Percentiles rank a stretch among this genome's conserved stretches.
phyloP scores from a whole-genome alignment of 2,329 filamentous ascomycete genomes.

The Fusarium anthophilum region DNA sequence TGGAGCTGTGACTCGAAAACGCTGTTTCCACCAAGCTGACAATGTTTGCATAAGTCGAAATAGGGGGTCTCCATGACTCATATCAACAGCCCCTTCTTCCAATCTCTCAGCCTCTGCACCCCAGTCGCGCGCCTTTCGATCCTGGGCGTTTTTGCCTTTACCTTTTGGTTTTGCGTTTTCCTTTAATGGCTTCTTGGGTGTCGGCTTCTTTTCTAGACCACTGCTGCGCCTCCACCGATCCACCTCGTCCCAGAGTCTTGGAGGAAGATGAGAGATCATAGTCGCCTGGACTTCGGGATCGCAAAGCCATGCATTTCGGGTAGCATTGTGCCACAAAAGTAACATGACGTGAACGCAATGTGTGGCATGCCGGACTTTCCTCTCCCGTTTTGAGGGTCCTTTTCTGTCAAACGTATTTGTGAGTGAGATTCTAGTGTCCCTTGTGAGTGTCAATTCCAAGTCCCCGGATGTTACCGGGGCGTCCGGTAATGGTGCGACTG shows the following conservation, averaged over 20 bases:
- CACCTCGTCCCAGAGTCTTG: conserved; percentile 75
- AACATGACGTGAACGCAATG: conserved; percentile 91
- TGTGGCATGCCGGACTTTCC: conserved; percentile 78
- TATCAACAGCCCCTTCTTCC: conserved; percentile 76
- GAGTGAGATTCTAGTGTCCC: conserved; percentile 67
- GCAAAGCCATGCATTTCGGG: conserved; percentile 86
- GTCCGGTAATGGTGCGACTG: conserved; percentile 61
- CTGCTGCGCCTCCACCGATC: conserved; percentile 77
- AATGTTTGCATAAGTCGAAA: conserved; percentile 79
- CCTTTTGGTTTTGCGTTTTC: conserved; percentile 48
- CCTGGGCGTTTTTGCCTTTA: conserved; percentile 48
- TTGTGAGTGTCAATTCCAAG: conserved; percentile 76
- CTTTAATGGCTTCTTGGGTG: conserved; percentile 39
- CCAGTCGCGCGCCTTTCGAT: conserved; percentile 70
- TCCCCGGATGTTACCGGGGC: conserved; percentile 68
- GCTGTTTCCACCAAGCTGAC: conserved; percentile 87
- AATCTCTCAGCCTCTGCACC: conserved; percentile 72
- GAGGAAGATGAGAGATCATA: conserved; percentile 77
- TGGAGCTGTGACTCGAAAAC: conserved; percentile 79
- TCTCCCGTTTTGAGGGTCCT: conserved; percentile 85
- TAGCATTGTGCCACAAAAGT: conserved; percentile 87
- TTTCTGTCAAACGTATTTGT: conserved; percentile 75
- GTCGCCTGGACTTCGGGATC: conserved; percentile 79
- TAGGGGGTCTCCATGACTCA: conserved; percentile 85
- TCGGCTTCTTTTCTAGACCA: conserved; percentile 62